A percentile compares a stretch with the other conserved stretches of the same genome.
Conservation (phyloP, 2,329 filamentous ascomycete species). For the Trichothecium roseum region DNA sequence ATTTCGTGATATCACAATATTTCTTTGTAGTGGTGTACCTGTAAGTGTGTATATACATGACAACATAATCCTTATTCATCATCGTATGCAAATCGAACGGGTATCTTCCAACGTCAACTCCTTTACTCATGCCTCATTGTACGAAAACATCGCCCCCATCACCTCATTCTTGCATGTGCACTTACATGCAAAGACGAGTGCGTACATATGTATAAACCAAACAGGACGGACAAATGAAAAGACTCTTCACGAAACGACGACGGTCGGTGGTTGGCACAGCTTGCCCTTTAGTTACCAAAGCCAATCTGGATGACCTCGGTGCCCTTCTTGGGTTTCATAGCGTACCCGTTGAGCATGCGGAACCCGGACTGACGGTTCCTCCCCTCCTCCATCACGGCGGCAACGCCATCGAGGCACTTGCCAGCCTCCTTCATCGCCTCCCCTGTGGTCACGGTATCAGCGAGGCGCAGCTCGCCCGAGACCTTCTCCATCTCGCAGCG, state of each 20-base stretch:
- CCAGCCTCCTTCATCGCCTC: slow-evolving; percentile 44
- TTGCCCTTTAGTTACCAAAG: slow-evolving; percentile 9
- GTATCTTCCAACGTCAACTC: too few relatives aligned
- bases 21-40: too few relatives aligned
- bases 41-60: too few relatives aligned
- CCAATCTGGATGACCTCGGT: slow-evolving; percentile 28
- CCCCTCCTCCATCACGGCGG: slow-evolving; percentile 54
- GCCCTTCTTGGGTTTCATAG: slow-evolving; percentile 42
- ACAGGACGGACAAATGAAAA: too few relatives aligned
- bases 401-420: slow-evolving; percentile 49
- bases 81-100: too few relatives aligned
- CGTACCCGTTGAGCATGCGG: slow-evolving; percentile 52
- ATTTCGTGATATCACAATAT: too few relatives aligned
- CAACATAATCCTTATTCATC: too few relatives aligned
- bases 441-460: slow-evolving; percentile 40
- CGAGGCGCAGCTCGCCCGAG: slow-evolving; percentile 52
- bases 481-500: slow-evolving; percentile 75
- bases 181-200: too few relatives aligned
- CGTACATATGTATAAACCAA: too few relatives aligned
- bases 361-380: slow-evolving; percentile 47
- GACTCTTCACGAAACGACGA: background rate
- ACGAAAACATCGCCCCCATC: too few relatives aligned
- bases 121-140: too few relatives aligned
- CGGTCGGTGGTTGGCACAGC: background rate
- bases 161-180: too few relatives aligned